phyloP scores from a whole-genome alignment of 1,284 basidiomycete genomes.

The Meira miltonrushii region DNA sequence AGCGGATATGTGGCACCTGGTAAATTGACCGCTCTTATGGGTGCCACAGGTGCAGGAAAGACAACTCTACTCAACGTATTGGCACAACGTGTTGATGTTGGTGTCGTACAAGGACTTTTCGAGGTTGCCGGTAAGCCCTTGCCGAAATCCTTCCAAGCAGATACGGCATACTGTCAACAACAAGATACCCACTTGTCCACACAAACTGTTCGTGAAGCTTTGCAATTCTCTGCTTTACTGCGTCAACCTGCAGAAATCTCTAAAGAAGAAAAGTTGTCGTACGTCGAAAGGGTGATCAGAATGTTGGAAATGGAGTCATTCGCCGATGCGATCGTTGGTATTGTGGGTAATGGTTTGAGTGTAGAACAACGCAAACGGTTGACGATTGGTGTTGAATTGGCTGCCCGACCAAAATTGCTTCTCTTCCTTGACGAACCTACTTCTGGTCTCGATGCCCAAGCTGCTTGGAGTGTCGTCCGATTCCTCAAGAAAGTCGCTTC shows the following conservation, averaged over 20 bases:
- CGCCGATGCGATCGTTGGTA: slow-evolving; percentile 67
- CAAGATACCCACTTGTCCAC: slow-evolving; percentile 78
- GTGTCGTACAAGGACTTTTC: slow-evolving; percentile 70
- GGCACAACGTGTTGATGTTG: slow-evolving; percentile 71
- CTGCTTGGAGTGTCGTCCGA: slow-evolving; percentile 75
- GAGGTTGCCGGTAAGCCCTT: slow-evolving; percentile 71
- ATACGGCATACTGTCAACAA: slow-evolving; percentile 66
- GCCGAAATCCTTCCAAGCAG: slow-evolving; percentile 68
- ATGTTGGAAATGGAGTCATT: slow-evolving; percentile 71
- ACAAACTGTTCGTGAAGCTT: slow-evolving; percentile 57
- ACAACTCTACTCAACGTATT: slow-evolving; percentile 70
- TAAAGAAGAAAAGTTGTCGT: slow-evolving; percentile 68
- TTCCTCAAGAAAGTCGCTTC: slow-evolving; percentile 75
- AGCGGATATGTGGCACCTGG: slow-evolving; percentile 75
- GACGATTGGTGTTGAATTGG: slow-evolving; percentile 68
- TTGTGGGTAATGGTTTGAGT: slow-evolving; percentile 57
- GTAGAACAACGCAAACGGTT: slow-evolving; percentile 66
- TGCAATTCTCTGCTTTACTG: slow-evolving; percentile 39
- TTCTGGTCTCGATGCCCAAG: slow-evolving; percentile 80
- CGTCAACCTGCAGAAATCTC: slow-evolving; percentile 51
- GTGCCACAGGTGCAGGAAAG: slow-evolving; percentile 68
- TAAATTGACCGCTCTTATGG: slow-evolving; percentile 67
- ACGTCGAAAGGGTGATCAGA: slow-evolving; percentile 71
- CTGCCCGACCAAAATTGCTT: slow-evolving; percentile 69
- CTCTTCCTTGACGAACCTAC: slow-evolving; percentile 58